These are phyloP conservation scores for Saccharomycodes ludwigii DNA, from an alignment of 805 yeast species.

Conservation along the genomic window DNA sequence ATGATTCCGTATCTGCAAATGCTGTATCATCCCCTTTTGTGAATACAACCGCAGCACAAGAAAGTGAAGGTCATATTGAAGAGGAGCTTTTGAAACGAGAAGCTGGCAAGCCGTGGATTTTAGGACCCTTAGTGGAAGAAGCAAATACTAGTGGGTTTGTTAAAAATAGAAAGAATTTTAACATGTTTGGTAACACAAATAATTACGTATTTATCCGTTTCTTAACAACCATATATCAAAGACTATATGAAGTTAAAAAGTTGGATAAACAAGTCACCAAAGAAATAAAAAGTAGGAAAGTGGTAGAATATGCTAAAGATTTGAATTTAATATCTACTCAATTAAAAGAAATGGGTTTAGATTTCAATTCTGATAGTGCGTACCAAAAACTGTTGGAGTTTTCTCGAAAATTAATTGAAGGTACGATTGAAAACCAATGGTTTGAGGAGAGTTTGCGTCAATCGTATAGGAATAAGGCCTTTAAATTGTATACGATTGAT, in stretches of 20 bases:
- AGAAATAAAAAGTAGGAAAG: constrained; percentile 53
- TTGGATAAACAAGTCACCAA: constrained; percentile 58
- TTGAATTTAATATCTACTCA: constrained; percentile 71
- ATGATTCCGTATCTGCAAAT: constrained; percentile 15
- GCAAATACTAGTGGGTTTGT: constrained; percentile 20
- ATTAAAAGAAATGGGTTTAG: constrained; percentile 68
- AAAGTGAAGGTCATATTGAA: constrained; percentile 15
- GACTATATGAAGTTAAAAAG: constrained; percentile 66
- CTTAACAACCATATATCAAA: constrained; percentile 65
- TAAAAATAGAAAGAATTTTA: constrained; percentile 41
- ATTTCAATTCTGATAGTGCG: constrained; percentile 54
- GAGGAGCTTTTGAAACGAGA: constrained; percentile 19
- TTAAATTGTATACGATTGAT: constrained; percentile 83
- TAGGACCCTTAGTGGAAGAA: constrained; percentile 22
- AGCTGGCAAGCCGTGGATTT: constrained; percentile 23
- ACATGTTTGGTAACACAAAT: constrained; percentile 79
- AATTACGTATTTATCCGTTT: constrained; percentile 84
- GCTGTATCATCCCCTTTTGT: constrained; percentile 11
- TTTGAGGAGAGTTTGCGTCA: constrained; percentile 93
- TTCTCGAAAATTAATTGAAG: constrained; percentile 69
- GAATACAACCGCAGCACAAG: constrained; percentile 17
- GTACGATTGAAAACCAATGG: constrained; percentile 86
- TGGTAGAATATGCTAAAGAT: constrained; percentile 74
- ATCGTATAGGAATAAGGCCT: constrained; percentile 88
- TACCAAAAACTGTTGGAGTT: constrained; percentile 69